Conservation (phyloP, 805 yeast genomes). For the Candida vaughaniae region DNA sequence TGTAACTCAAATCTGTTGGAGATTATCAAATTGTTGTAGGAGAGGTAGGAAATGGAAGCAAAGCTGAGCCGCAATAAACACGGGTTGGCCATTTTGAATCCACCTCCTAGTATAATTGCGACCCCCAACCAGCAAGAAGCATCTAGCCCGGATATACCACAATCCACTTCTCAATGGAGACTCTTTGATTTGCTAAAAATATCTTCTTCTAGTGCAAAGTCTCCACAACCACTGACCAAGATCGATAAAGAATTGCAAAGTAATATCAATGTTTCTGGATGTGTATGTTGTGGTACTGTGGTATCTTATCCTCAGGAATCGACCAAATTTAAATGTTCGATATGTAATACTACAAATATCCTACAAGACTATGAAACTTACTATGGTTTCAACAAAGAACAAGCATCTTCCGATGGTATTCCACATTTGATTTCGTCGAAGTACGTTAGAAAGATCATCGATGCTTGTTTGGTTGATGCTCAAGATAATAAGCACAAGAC, state of each 20-base stretch:
- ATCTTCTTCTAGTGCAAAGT: constrained; percentile 5
- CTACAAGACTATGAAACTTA: constrained; percentile 14
- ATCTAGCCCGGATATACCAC: constrained; percentile 14
- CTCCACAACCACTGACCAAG: neutral
- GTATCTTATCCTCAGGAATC: constrained; percentile 27
- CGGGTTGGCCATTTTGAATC: constrained; percentile 1
- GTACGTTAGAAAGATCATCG: constrained; percentile 31
- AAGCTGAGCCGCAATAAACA: neutral
- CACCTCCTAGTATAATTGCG: constrained; percentile 1
- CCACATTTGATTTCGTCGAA: constrained; percentile 27
- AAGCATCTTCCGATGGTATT: constrained; percentile 1
- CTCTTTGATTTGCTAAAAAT: constrained; percentile 16
- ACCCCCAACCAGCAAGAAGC: constrained; percentile 6
- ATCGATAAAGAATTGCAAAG: constrained; percentile 1
- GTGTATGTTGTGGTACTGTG: constrained; percentile 40
- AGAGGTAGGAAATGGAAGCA: no score
- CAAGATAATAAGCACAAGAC: constrained; percentile 10
- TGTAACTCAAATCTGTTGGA: no score
- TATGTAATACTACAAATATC: constrained; percentile 54
- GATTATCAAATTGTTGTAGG: no score
- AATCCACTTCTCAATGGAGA: constrained; percentile 23
- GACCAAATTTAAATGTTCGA: constrained; percentile 55
- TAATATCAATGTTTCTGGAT: constrained; percentile 22
- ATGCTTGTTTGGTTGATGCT: constrained; percentile 27
- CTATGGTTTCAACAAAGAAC: neutral